Percentiles rank a stretch among this genome's conserved stretches.
These are phyloP conservation scores for Parmelia sp. DNA, from an alignment of 495 filamentous ascomycete species.

Conservation along the genomic window DNA sequence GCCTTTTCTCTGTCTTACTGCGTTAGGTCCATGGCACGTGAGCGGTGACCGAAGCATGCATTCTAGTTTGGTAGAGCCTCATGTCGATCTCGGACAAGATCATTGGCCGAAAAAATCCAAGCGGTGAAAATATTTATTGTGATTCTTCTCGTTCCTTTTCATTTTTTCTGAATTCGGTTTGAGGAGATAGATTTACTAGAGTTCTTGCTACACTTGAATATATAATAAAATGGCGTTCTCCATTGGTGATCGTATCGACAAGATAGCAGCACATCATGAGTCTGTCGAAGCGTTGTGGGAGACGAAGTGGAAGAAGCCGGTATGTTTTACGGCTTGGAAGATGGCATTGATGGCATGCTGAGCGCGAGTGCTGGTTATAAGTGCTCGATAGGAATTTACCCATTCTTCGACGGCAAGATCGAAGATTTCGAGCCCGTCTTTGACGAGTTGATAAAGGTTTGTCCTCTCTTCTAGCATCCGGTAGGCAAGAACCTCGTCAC, in stretches of 20 bases:
- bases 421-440: slow-evolving; percentile 74
- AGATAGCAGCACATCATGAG: slow-evolving; percentile 51
- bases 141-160: background rate
- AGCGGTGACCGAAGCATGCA: slow-evolving; percentile 2
- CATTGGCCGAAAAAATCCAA: too few species aligned
- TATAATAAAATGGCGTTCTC: background rate
- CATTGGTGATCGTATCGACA: background rate
- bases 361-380: background rate
- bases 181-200: background rate
- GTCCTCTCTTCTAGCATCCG: slow-evolving; percentile 32
- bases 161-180: background rate
- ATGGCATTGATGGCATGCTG: background rate
- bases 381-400: slow-evolving; percentile 52
- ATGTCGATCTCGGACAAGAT: background rate
- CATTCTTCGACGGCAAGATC: slow-evolving; percentile 66
- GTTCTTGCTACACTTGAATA: background rate
- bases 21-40: background rate
- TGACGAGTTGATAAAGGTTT: slow-evolving; percentile 51
- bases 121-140: too few species aligned
- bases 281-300: slow-evolving; percentile 71
- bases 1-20: too few species aligned
- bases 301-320: slow-evolving; percentile 70
- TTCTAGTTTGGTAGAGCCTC: background rate
- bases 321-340: slow-evolving; percentile 30
- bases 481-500: slow-evolving; percentile 42